Evolutionary conservation across 176 grass and related monocot genomes (phyloP).

Genomic region (Cenchrus fungigraminus): DNA sequence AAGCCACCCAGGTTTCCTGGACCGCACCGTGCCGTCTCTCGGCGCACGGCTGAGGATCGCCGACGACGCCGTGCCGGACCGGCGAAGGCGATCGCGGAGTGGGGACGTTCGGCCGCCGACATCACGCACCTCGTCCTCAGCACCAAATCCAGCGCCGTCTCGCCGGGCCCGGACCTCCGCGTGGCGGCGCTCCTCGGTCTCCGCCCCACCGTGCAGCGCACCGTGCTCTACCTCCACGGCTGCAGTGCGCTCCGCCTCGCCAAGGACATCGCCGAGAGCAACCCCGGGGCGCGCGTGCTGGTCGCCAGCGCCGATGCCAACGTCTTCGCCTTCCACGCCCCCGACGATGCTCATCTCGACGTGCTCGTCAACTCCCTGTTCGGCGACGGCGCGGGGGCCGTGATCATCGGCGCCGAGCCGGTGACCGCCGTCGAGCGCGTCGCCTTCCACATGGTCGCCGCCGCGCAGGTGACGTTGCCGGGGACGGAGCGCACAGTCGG

Average conservation of each 20-base stretch:
- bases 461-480: constrained; percentile 25
- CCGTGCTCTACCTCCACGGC: constrained; percentile 31
- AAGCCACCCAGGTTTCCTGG: constrained; percentile 15
- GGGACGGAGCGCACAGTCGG: neutral
- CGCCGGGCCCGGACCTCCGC: constrained; percentile 43
- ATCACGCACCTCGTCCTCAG: constrained; percentile 57
- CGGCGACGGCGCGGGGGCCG: constrained; percentile 48
- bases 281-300: constrained; percentile 49
- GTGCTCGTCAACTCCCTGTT: constrained; percentile 40
- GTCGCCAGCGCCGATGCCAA: constrained; percentile 23
- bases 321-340: constrained; percentile 28
- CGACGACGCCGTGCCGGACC: constrained; percentile 37
- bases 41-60: constrained; percentile 17
- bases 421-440: constrained; percentile 29
- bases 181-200: constrained; percentile 48
- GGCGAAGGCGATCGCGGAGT: constrained; percentile 52
- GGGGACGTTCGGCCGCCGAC: constrained; percentile 45
- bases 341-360: constrained; percentile 14
- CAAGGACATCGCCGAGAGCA: constrained; percentile 66
- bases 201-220: constrained; percentile 20
- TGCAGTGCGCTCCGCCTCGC: constrained; percentile 50
- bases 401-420: constrained; percentile 50
- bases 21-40: constrained; percentile 36
- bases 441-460: constrained; percentile 37
- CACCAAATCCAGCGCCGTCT: constrained; percentile 37